phyloP scores from a whole-genome alignment of 1,139 yeast genomes.

The Scheffersomyces lignicola region DNA sequence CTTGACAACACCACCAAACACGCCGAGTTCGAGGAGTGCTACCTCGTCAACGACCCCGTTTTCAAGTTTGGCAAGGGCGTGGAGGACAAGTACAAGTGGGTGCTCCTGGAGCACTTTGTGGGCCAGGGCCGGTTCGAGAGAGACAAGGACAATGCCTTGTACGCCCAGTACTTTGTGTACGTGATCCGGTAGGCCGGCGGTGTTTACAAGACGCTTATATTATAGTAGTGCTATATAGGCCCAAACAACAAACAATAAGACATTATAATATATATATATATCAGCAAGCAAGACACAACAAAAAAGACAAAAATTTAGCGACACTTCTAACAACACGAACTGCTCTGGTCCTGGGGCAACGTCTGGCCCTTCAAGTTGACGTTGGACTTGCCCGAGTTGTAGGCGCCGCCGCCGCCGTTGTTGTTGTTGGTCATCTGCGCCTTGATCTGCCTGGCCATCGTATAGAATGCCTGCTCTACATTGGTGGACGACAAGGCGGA shows the following conservation, averaged over 20 bases:
- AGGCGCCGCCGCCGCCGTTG: conserved; percentile 31
- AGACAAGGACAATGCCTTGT: conserved; percentile 37
- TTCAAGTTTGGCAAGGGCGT: conserved; percentile 38
- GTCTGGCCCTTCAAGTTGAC: conserved; percentile 91
- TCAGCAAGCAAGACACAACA: neutral
- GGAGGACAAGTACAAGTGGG: conserved; percentile 49
- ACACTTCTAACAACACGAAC: conserved; percentile 71
- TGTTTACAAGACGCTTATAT: neutral
- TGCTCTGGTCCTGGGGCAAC: conserved; percentile 63
- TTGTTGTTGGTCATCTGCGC: conserved; percentile 85
- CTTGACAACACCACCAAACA: conserved; percentile 24
- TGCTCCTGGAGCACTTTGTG: conserved; percentile 38
- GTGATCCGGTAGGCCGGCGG: conserved; percentile 17
- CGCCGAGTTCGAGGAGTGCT: conserved; percentile 44
- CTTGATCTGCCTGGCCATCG: conserved; percentile 98
- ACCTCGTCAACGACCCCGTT: conserved; percentile 47
- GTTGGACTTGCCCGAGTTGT: conserved; percentile 55
- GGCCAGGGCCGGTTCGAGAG: conserved; percentile 59
- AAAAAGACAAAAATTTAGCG: conserved; percentile 1
- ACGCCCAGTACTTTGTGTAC: conserved; percentile 54
- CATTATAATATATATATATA: conserved; percentile 3
- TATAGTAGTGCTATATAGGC: neutral
- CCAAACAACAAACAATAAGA: neutral
- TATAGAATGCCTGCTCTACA: conserved; percentile 96
- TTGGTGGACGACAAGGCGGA: conserved; percentile 94